Conservation (phyloP, 176 grass and related monocot genomes). For the Avena eriantha region DNA sequence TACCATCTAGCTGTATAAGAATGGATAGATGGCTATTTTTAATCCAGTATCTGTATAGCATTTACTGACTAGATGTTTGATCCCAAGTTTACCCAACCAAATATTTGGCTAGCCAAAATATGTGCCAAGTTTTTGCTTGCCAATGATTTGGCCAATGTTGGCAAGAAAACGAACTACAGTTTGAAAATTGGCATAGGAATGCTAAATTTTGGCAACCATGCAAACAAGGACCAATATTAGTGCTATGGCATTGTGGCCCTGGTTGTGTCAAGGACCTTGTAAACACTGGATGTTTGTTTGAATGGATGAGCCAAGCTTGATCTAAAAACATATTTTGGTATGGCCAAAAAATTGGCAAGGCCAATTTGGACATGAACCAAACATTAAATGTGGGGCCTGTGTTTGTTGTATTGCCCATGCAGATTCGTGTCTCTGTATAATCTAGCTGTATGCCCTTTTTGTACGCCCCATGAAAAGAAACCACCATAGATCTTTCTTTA, state of each 20-base stretch:
- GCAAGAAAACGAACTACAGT: neutral
- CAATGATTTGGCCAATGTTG: neutral
- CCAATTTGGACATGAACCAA: neutral
- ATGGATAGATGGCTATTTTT: slow-evolving; percentile 20
- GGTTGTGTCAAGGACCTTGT: neutral
- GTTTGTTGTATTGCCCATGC: slow-evolving; percentile 18
- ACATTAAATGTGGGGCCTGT: neutral
- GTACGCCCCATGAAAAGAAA: neutral
- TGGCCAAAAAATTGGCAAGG: neutral
- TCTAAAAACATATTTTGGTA: too few species aligned
- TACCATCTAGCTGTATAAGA: slow-evolving; percentile 13
- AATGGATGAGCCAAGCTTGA: neutral
- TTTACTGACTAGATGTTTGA: slow-evolving; percentile 9
- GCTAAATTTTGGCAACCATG: neutral
- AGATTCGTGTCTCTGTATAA: neutral
- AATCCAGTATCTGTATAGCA: slow-evolving; percentile 1
- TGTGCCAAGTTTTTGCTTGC: neutral
- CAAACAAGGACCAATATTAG: neutral
- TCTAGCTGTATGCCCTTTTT: slow-evolving; percentile 12
- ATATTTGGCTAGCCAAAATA: neutral
- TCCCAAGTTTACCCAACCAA: neutral
- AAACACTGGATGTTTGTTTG: neutral
- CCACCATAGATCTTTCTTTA: neutral
- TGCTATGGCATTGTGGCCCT: neutral
- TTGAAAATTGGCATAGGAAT: neutral